Evolutionary conservation across 257 asterid genomes (phyloP).

Genomic region (Haberlea rhodopensis): DNA sequence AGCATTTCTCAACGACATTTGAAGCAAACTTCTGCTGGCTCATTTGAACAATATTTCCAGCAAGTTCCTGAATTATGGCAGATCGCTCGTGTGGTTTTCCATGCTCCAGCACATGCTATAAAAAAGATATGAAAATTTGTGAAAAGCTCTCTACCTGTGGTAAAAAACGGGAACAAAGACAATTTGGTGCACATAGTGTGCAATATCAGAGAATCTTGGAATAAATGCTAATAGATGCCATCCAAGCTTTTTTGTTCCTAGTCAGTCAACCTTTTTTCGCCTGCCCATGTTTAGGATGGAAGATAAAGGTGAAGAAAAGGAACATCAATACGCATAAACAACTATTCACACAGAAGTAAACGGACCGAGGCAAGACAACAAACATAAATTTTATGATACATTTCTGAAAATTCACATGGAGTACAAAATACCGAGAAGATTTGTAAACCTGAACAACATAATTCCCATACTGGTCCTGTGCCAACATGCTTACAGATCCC

Average conservation of each 20-base stretch:
- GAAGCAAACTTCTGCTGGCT: conserved; percentile 89
- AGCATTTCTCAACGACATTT: conserved; percentile 85
- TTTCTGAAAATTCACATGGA: background rate
- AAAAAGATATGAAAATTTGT: conserved; percentile 22
- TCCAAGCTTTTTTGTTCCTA: background rate
- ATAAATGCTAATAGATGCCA: background rate
- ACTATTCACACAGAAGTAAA: background rate
- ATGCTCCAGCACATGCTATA: conserved; percentile 75
- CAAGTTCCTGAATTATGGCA: conserved; percentile 51
- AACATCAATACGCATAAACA: background rate
- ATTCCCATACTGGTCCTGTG: conserved; percentile 86
- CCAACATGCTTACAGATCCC: conserved; percentile 62
- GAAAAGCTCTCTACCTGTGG: too few relatives aligned
- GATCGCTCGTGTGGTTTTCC: conserved; percentile 77
- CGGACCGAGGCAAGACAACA: background rate
- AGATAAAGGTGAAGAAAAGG: background rate
- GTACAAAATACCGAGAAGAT: background rate
- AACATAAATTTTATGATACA: background rate
- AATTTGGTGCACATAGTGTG: background rate
- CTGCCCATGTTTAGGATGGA: background rate
- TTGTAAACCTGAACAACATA: conserved; percentile 76
- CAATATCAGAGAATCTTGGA: background rate
- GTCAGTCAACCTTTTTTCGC: background rate
- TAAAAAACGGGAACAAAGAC: background rate
- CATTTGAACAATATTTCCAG: conserved; percentile 75